Evolutionary conservation across 345 rosid genomes (phyloP).

Genomic region (Capsella bursapastoris): DNA sequence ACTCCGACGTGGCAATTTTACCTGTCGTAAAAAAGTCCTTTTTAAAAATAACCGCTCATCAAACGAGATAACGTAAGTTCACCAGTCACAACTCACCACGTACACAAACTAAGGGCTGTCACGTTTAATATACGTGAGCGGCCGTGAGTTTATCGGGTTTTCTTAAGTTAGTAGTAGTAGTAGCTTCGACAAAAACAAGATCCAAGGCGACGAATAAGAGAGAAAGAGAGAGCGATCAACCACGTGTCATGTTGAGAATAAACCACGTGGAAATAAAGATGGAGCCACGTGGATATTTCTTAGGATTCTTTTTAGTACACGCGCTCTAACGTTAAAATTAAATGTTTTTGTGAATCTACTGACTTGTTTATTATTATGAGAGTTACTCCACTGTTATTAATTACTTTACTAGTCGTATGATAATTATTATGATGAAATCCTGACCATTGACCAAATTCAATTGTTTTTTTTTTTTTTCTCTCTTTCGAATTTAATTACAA

Average conservation of each 20-base stretch:
- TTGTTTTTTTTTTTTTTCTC: slow-evolving; percentile 19
- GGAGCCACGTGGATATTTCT: slow-evolving; percentile 33
- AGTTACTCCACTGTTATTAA: slow-evolving; percentile 36
- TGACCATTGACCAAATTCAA: slow-evolving; percentile 42
- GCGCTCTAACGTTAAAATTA: slow-evolving; percentile 39
- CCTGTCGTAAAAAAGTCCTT: neutral
- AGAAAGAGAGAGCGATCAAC: neutral
- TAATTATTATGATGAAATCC: slow-evolving; percentile 12
- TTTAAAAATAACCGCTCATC: slow-evolving; percentile 9
- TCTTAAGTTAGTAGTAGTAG: neutral
- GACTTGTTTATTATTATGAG: neutral
- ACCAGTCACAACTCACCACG: slow-evolving; percentile 35
- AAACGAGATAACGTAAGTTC: slow-evolving; percentile 31
- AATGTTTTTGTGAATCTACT: neutral
- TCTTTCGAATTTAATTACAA: slow-evolving; percentile 18
- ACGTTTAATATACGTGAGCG: neutral
- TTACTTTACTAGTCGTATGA: neutral
- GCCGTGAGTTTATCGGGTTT: slow-evolving; percentile 14
- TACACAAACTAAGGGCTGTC: neutral
- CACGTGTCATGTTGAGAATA: slow-evolving; percentile 15
- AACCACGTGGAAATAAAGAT: slow-evolving; percentile 33
- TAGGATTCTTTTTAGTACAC: neutral
- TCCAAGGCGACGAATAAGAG: slow-evolving; percentile 49
- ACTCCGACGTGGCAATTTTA: slow-evolving; percentile 58
- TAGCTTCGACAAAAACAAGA: slow-evolving; percentile 47